phyloP scores from a whole-genome alignment of 2,329 filamentous ascomycete species.

The Epichloe baconii region DNA sequence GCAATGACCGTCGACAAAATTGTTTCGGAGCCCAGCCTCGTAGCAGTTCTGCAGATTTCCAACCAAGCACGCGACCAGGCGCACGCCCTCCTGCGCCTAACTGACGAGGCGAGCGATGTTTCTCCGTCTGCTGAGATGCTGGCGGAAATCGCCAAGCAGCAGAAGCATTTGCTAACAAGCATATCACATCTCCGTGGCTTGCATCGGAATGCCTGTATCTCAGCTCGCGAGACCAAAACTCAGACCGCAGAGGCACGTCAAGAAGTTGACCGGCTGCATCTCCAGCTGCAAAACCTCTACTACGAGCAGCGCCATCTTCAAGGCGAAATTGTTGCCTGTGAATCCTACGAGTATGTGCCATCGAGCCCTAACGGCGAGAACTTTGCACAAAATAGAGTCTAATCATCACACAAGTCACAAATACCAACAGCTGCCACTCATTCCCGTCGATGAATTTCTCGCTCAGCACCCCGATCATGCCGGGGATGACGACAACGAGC shows the following conservation, averaged over 20 bases:
- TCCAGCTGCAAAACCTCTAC: slow-evolving; percentile 89
- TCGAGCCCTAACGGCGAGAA: background rate
- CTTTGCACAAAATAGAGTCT: background rate
- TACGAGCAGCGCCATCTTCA: slow-evolving; percentile 89
- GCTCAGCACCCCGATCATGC: slow-evolving; percentile 60
- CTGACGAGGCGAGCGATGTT: slow-evolving; percentile 31
- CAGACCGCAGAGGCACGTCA: slow-evolving; percentile 76
- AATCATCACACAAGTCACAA: slow-evolving; percentile 52
- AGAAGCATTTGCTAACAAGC: slow-evolving; percentile 68
- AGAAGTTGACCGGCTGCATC: slow-evolving; percentile 80
- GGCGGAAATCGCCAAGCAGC: slow-evolving; percentile 55
- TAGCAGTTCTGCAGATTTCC: slow-evolving; percentile 59
- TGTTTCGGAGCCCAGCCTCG: slow-evolving; percentile 37
- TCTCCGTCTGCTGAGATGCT: slow-evolving; percentile 34
- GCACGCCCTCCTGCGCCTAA: slow-evolving; percentile 45
- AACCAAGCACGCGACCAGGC: slow-evolving; percentile 60
- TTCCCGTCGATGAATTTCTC: slow-evolving; percentile 74
- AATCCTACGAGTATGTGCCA: slow-evolving; percentile 69
- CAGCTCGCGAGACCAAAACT: slow-evolving; percentile 74
- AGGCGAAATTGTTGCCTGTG: slow-evolving; percentile 81
- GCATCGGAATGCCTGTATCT: slow-evolving; percentile 69
- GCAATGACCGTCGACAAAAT: slow-evolving; percentile 27
- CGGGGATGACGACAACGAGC: slow-evolving; percentile 59
- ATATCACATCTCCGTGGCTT: slow-evolving; percentile 69
- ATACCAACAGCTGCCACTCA: slow-evolving; percentile 73